A percentile compares a stretch with the other conserved stretches of the same genome.
These are phyloP conservation scores for Apiospora sp. DNA, from an alignment of 2,329 filamentous ascomycete genomes.

Conservation along the genomic window DNA sequence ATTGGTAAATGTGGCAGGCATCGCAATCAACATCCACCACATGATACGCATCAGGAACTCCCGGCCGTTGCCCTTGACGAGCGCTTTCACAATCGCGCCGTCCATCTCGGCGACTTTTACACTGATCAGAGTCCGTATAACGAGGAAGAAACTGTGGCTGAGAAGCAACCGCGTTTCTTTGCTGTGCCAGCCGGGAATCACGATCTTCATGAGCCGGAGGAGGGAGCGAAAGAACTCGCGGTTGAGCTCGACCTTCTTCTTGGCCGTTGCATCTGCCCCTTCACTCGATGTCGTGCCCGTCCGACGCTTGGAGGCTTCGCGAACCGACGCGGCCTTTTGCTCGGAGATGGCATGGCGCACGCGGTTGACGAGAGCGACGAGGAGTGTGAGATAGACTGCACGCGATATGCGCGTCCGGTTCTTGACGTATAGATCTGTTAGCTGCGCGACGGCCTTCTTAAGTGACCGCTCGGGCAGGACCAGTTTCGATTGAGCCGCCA, in stretches of 20 bases:
- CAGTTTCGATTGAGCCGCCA: constrained; percentile 81
- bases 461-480: constrained; percentile 69
- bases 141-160: constrained; percentile 92
- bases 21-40: constrained; percentile 98
- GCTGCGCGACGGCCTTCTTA: constrained; percentile 68
- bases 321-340: constrained; percentile 83
- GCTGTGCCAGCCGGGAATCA: constrained; percentile 88
- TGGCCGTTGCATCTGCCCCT: constrained; percentile 40
- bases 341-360: constrained; percentile 91
- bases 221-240: constrained; percentile 81
- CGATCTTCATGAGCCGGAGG: constrained; percentile 80
- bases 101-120: constrained; percentile 97
- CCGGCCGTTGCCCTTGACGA: constrained; percentile 89
- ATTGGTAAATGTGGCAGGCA: constrained; percentile 97
- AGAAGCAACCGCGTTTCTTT: constrained; percentile 86
- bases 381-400: constrained; percentile 82
- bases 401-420: constrained; percentile 86
- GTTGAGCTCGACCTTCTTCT: constrained; percentile 87
- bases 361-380: constrained; percentile 83
- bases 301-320: constrained; percentile 67
- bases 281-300: constrained; percentile 59
- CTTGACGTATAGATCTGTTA: constrained; percentile 77
- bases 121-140: constrained; percentile 90
- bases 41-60: constrained; percentile 89
- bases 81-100: constrained; percentile 87